phyloP scores from a whole-genome alignment of 768 basidiomycete species.

The Leccinum variicolor region DNA sequence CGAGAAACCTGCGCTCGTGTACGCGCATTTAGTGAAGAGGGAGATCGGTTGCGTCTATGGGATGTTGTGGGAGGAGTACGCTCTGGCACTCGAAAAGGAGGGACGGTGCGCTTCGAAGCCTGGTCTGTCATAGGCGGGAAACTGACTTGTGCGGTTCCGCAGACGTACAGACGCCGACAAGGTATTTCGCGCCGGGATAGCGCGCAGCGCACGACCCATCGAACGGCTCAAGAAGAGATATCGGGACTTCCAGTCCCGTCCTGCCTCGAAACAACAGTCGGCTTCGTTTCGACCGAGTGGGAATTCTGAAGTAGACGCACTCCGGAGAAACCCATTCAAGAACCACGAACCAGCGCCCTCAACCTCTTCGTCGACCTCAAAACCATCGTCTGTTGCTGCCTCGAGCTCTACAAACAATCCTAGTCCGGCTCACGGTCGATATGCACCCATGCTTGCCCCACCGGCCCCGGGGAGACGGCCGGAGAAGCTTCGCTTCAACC shows the following conservation, averaged over 20 bases:
- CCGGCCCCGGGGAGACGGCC: constrained; percentile 65
- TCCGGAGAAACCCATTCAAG: constrained; percentile 37
- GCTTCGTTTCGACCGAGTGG: constrained; percentile 25
- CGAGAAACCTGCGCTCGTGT: constrained; percentile 65
- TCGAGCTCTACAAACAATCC: constrained; percentile 40
- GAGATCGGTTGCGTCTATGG: constrained; percentile 78
- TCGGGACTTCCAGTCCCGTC: constrained; percentile 69
- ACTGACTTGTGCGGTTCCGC: constrained; percentile 2
- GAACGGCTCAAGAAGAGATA: constrained; percentile 83
- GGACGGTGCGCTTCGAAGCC: constrained; percentile 56
- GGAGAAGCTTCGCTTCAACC: constrained; percentile 67
- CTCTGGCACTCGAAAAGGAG: constrained; percentile 67
- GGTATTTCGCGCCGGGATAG: constrained; percentile 79
- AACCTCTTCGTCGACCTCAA: constrained; percentile 28
- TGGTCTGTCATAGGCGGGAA: constrained; percentile 2
- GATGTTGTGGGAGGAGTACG: constrained; percentile 89
- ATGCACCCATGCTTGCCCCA: constrained; percentile 72
- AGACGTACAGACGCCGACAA: constrained; percentile 78
- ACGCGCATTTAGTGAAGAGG: constrained; percentile 67
- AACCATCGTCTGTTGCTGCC: constrained; percentile 15
- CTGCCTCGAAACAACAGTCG: constrained; percentile 26
- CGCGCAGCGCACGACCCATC: constrained; percentile 74
- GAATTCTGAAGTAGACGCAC: constrained; percentile 26
- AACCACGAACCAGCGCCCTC: constrained; percentile 32
- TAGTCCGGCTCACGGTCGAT: constrained; percentile 40